phyloP scores from a whole-genome alignment of 2,329 filamentous ascomycete genomes.

The Xylaria sp. region DNA sequence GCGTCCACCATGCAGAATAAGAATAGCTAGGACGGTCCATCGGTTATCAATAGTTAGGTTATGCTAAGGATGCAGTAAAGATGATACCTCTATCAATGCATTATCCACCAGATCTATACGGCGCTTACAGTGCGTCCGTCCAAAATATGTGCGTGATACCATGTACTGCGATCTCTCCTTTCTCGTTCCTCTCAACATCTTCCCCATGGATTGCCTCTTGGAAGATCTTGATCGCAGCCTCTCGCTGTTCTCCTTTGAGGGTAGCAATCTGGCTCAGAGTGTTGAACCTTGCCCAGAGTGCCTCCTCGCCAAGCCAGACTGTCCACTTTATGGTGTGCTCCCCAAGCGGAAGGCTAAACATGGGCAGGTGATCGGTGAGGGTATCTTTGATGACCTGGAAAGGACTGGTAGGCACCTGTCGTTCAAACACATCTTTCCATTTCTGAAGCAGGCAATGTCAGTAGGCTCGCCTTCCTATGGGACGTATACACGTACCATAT shows the following conservation, averaged over 20 bases:
- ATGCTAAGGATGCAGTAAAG: neutral
- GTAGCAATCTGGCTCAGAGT: slow-evolving; percentile 71
- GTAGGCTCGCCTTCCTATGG: neutral
- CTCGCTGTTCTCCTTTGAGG: slow-evolving; percentile 53
- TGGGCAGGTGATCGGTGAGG: slow-evolving; percentile 42
- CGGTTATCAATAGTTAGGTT: neutral
- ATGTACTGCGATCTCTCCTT: slow-evolving; percentile 66
- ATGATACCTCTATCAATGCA: neutral
- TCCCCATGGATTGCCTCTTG: slow-evolving; percentile 55
- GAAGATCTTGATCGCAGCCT: slow-evolving; percentile 52
- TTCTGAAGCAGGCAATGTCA: slow-evolving; percentile 35
- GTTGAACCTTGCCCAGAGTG: slow-evolving; percentile 64
- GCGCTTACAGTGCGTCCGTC: slow-evolving; percentile 52
- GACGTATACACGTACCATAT: slow-evolving; percentile 41
- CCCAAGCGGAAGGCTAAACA: slow-evolving; percentile 64
- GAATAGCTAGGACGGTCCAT: neutral
- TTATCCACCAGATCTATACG: slow-evolving; percentile 7
- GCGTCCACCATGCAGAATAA: slow-evolving; percentile 8
- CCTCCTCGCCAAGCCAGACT: slow-evolving; percentile 59
- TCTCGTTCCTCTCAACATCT: slow-evolving; percentile 60
- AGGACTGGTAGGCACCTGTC: slow-evolving; percentile 56
- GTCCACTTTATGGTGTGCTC: slow-evolving; percentile 60
- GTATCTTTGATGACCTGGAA: slow-evolving; percentile 52
- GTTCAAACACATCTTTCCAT: slow-evolving; percentile 68
- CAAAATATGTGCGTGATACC: slow-evolving; percentile 66